A percentile compares a stretch with the other conserved stretches of the same genome.
Evolutionary conservation across 257 asterid species (phyloP).

Genomic region (Solanum virginianum): DNA sequence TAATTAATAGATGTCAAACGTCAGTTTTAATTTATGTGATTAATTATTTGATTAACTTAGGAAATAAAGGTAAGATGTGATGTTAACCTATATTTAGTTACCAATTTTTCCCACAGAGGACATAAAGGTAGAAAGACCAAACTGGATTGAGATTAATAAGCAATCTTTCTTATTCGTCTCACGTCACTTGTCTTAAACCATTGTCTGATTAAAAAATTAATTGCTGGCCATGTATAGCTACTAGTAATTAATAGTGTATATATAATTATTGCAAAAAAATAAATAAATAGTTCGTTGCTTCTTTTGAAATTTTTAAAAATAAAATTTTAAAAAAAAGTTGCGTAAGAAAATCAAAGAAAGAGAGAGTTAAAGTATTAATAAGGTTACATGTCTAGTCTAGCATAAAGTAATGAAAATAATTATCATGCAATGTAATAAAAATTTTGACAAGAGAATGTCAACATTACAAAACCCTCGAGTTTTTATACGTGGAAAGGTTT

Average conservation of each 20-base stretch:
- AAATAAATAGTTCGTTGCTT: too few species aligned
- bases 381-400: background rate
- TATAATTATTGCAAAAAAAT: background rate
- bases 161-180: background rate
- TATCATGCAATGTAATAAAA: background rate
- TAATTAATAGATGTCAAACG: background rate
- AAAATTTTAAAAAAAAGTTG: background rate
- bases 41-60: background rate
- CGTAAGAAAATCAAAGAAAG: background rate
- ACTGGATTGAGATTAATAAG: background rate
- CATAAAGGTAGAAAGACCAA: background rate
- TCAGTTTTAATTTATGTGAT: background rate
- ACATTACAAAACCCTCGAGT: background rate
- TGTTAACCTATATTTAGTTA: background rate
- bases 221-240: background rate
- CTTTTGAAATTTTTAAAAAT: background rate
- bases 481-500: background rate
- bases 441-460: background rate
- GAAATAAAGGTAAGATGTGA: background rate
- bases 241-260: background rate
- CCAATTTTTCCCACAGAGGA: background rate
- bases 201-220: background rate
- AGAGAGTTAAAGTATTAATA: background rate
- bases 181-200: background rate
- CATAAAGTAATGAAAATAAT: background rate